Evolutionary conservation across 1,139 yeast species (phyloP).

Genomic region (Kurtzmaniella natalensis): DNA sequence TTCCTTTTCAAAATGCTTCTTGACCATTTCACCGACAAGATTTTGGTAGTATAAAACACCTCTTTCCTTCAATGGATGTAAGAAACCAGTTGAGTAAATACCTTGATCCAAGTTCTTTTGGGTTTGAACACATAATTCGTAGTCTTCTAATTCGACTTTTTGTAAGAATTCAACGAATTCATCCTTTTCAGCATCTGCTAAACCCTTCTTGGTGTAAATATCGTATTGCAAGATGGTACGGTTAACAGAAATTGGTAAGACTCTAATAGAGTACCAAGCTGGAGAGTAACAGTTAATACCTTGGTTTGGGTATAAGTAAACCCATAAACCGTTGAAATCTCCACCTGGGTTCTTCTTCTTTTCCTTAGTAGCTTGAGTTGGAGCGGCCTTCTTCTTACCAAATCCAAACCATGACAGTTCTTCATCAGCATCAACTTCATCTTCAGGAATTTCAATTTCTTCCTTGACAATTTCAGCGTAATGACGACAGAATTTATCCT

Average conservation of each 20-base stretch:
- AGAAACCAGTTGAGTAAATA: conserved; percentile 50
- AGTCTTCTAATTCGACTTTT: conserved; percentile 57
- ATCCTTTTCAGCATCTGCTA: conserved; percentile 45
- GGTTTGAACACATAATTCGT: conserved; percentile 52
- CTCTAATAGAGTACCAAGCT: conserved; percentile 62
- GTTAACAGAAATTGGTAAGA: conserved; percentile 48
- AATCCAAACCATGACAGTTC: conserved; percentile 50
- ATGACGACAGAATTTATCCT: conserved; percentile 55
- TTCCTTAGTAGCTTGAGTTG: conserved; percentile 9
- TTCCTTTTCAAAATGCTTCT: conserved; percentile 46
- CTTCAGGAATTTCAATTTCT: conserved; percentile 10
- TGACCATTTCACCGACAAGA: conserved; percentile 55
- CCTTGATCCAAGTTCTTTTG: conserved; percentile 60
- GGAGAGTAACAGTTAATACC: conserved; percentile 63
- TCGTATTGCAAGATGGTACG: conserved; percentile 57
- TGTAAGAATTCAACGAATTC: conserved; percentile 62
- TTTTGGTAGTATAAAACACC: conserved; percentile 58
- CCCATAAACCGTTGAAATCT: conserved; percentile 58
- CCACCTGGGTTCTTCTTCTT: conserved; percentile 50
- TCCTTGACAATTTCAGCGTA: conserved; percentile 28
- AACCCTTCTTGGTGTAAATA: conserved; percentile 57
- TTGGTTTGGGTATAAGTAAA: conserved; percentile 53
- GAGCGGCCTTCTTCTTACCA: conserved; percentile 30
- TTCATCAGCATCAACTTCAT: conserved; percentile 9
- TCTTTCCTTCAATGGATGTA: conserved; percentile 55